These are phyloP conservation scores for Macrophomina phaseolina DNA, from an alignment of 2,329 filamentous ascomycete species.

Conservation along the genomic window DNA sequence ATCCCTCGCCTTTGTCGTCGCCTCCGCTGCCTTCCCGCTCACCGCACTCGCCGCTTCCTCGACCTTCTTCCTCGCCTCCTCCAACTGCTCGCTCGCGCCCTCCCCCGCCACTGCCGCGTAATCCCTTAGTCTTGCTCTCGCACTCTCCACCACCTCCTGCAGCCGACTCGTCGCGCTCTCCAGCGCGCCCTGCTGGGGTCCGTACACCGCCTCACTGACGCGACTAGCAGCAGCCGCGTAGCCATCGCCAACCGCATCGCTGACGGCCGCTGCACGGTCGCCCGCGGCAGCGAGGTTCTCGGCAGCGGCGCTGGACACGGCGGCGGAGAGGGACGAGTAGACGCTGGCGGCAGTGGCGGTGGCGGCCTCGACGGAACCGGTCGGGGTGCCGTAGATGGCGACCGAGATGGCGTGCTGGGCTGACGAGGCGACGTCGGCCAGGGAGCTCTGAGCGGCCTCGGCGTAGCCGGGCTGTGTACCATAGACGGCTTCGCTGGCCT, in stretches of 20 bases:
- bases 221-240: slow-evolving; percentile 35
- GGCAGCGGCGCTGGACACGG: slow-evolving; percentile 49
- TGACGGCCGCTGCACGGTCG: slow-evolving; percentile 34
- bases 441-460: slow-evolving; percentile 59
- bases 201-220: slow-evolving; percentile 55
- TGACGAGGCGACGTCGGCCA: slow-evolving; percentile 60
- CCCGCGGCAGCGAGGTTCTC: slow-evolving; percentile 39
- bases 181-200: slow-evolving; percentile 53
- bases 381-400: slow-evolving; percentile 63
- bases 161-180: slow-evolving; percentile 52
- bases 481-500: slow-evolving; percentile 61
- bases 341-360: slow-evolving; percentile 51
- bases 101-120: slow-evolving; percentile 45
- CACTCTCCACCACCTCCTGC: slow-evolving; percentile 50
- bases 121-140: slow-evolving; percentile 49
- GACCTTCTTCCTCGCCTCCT: slow-evolving; percentile 47
- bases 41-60: slow-evolving; percentile 56
- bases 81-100: slow-evolving; percentile 36
- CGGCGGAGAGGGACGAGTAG: slow-evolving; percentile 50
- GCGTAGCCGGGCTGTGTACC: slow-evolving; percentile 59
- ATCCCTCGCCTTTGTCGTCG: slow-evolving; percentile 56
- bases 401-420: slow-evolving; percentile 62
- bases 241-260: slow-evolving; percentile 33
- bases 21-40: slow-evolving; percentile 41
- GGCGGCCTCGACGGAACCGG: slow-evolving; percentile 49